Percentiles rank a stretch among this genome's conserved stretches.
phyloP scores from a whole-genome alignment of 1,284 basidiomycete species.

The Grifola frondosa region DNA sequence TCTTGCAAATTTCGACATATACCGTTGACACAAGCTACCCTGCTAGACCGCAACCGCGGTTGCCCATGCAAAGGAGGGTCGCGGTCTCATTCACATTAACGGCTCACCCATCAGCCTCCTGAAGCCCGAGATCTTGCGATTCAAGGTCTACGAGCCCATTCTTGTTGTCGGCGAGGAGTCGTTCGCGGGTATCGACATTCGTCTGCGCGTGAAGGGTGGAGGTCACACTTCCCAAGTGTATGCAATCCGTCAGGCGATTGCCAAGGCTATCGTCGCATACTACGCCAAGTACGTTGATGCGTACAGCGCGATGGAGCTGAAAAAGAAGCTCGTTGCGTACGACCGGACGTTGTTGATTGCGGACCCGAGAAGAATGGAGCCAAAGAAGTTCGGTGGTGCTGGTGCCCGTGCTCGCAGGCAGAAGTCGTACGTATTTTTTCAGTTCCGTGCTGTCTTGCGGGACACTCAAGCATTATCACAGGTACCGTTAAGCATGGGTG shows the following conservation, averaged over 20 bases:
- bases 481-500: slow-evolving; percentile 91
- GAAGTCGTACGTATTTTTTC: slow-evolving; percentile 66
- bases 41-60: slow-evolving; percentile 92
- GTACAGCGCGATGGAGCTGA: slow-evolving; percentile 93
- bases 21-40: not conserved
- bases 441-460: slow-evolving; percentile 2
- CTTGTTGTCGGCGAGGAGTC: slow-evolving; percentile 87
- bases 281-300: slow-evolving; percentile 99
- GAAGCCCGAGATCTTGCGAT: slow-evolving; percentile 91
- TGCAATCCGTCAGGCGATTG: slow-evolving; percentile 98
- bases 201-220: slow-evolving; percentile 98
- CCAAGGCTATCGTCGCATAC: slow-evolving; percentile 97
- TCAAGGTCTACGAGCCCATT: slow-evolving; percentile 98
- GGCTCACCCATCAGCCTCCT: slow-evolving; percentile 95
- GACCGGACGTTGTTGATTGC: slow-evolving; percentile 95
- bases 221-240: slow-evolving; percentile 99
- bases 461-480: slow-evolving; percentile 33
- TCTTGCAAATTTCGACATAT: not conserved
- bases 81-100: slow-evolving; percentile 96
- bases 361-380: slow-evolving; percentile 98
- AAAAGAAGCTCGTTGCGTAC: slow-evolving; percentile 95
- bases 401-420: slow-evolving; percentile 96
- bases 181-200: slow-evolving; percentile 89
- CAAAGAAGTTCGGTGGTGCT: slow-evolving; percentile 98
- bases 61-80: slow-evolving; percentile 94